Base-by-base conservation (phyloP, 306 rosid genomes). In the Rosa lucieae region DNA sequence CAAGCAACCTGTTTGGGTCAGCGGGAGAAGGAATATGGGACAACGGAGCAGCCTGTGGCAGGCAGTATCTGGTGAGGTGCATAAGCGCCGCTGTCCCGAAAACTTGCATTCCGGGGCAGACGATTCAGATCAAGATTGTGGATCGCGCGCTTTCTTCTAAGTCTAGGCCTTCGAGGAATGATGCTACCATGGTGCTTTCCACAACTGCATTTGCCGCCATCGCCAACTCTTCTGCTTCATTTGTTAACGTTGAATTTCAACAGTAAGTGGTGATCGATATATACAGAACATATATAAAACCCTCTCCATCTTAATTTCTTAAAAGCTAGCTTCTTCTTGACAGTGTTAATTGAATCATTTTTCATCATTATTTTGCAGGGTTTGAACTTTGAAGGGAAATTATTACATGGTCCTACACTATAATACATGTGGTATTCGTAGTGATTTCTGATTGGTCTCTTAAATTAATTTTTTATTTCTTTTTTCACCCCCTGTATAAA, bases 1-100 rank as follows among this genome's bases (percentile, higher is more conserved):
- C 93, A 0, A 86, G 53, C 87, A 87, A 86, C 82, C 32, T 92
- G 84, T 92, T 94, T 6, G 98, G 80, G 13, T 63, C 97, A 0
- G 98, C 94, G 0, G 96, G 98, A 2, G 98, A 90, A 21, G 97
- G 93, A 5, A 83, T 90, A 71, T 94, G 97, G 98, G 96, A 94
- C 82, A 94, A 92, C 43, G 98, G 98, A 0, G 97, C 98, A 0
- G 91, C 98, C 0, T 92, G 98, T 32, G 98, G 96, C 43, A 88
- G 96, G 70, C 77, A 76, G 39, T 94, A 92, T 69, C 47, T 73
- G 79, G 97, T 92, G 79, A 80, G 94, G 40, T 94, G 98, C 80
- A 79, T 90, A 15, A 89, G 98, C 37, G 92, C 91, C 0, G 79
- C 81, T 1, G 81, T 67, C 4, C 90, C 87, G 0, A 69, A 73